Evolutionary conservation across 441 rosid species (phyloP).

Genomic region (Jatropha multifida): DNA sequence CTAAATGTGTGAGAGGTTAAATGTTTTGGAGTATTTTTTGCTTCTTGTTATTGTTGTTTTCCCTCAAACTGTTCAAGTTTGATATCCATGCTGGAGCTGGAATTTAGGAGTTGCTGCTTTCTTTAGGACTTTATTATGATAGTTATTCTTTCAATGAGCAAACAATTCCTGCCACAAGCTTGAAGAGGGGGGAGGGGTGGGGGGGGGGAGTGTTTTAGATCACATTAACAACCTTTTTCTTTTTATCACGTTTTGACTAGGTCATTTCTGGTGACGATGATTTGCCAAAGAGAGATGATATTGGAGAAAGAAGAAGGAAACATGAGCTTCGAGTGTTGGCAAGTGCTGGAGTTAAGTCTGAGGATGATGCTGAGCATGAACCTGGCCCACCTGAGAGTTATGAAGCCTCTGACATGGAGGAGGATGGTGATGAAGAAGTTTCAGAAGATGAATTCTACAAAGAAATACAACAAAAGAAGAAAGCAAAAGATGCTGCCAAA

Average conservation of each 20-base stretch:
- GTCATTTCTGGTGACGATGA: constrained; percentile 84
- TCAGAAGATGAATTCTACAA: constrained; percentile 74
- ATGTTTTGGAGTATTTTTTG: too few species aligned
- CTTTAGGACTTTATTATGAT: too few species aligned
- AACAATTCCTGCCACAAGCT: too few species aligned
- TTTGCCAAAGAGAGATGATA: constrained; percentile 87
- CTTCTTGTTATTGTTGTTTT: too few species aligned
- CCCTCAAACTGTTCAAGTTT: too few species aligned
- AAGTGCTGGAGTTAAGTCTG: constrained; percentile 71
- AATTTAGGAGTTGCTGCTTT: too few species aligned
- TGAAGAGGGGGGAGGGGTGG: too few species aligned
- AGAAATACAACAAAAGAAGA: constrained; percentile 56
- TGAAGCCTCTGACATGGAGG: constrained; percentile 39
- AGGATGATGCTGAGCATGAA: constrained; percentile 51
- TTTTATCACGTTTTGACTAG: constrained; percentile 32
- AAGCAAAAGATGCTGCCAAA: constrained; percentile 69
- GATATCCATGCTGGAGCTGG: too few species aligned
- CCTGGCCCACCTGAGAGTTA: constrained; percentile 28
- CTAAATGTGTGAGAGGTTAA: too few species aligned
- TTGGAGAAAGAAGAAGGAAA: constrained; percentile 90
- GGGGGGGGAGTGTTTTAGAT: too few species aligned
- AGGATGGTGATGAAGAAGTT: constrained; percentile 41
- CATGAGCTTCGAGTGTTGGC: constrained; percentile 79
- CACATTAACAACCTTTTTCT: background rate
- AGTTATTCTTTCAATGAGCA: too few species aligned